Evolutionary conservation across 768 basidiomycete genomes (phyloP), one percentile per base, ranked within the genome.

Genomic region (Naganishia friedmannii): DNA sequence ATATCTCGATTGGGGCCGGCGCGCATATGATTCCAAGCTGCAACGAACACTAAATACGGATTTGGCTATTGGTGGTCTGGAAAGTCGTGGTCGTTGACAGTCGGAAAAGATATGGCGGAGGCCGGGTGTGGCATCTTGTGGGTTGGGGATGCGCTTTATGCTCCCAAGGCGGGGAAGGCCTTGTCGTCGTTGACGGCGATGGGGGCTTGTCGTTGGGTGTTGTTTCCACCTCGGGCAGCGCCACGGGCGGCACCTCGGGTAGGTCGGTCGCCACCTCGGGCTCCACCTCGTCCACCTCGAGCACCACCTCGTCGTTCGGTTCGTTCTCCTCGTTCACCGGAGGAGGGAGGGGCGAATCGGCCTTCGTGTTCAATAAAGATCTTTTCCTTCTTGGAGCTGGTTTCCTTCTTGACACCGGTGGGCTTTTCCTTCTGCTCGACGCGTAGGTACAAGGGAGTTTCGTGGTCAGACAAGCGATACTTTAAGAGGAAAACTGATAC

Each of bases 291-390:
- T 54, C 74, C 75, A 29, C 71, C 73, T 39, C 74, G 70, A 37
- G 60, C 66, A 48, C 74, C 77, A 68, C 77, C 74, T 66, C 75
- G 73, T 66, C 74, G 85, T 31, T 86, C 86, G 70, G 87, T 86
- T 73, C 90, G 87, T 26, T 76, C 77, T n/a, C 85, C 85, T 71
- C 87, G 84, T 66, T 84, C 84, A 67, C 78, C 76, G 63, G 82
- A 75, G 28, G 84, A 80, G 66, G 92, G 92, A 74, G 89, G 88
- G 53, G 92, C 89, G 80, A 93, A 93, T 76, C 86, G 90, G 67
- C 88, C 90, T 19, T 96, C 92, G 80, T 97, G 91, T 78, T 95
- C 93, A 78, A 98, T 85, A 83, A 85, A 91, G 75, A 92, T 87
- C 82, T 95, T 96, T 82, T 92, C 79, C 77, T 80, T 79, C 76